A percentile compares a stretch with the other conserved stretches of the same genome.
These are phyloP conservation scores for Sicyos edulis DNA, from an alignment of 306 rosid genomes.

Conservation along the genomic window DNA sequence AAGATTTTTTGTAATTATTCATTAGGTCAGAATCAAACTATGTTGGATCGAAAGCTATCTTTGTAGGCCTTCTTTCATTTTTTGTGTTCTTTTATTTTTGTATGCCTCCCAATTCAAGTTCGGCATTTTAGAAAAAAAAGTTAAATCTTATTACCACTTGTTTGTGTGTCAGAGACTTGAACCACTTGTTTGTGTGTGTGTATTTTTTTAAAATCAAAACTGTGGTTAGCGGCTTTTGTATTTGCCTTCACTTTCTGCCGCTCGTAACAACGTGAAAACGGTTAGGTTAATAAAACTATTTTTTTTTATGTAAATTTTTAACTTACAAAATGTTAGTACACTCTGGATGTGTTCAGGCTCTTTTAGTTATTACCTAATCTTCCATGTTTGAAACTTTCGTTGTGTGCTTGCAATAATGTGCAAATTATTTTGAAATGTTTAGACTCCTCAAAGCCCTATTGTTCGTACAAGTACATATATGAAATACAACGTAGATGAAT, in stretches of 20 bases:
- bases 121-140: not conserved
- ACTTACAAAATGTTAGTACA: constrained; percentile 8
- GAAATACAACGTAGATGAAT: constrained; percentile 67
- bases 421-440: constrained; percentile 21
- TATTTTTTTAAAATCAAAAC: not conserved
- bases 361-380: constrained; percentile 10
- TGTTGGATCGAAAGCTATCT: too few relatives aligned
- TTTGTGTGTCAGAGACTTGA: not conserved
- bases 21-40: too few relatives aligned
- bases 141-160: not conserved
- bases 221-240: not conserved
- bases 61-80: too few relatives aligned
- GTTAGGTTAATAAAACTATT: not conserved
- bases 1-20: too few relatives aligned
- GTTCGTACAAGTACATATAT: constrained; percentile 75
- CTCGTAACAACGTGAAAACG: not conserved
- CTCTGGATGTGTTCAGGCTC: not conserved
- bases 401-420: not conserved
- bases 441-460: constrained; percentile 91
- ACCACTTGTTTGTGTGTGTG: not conserved
- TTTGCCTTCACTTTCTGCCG: not conserved
- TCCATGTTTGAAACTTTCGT: not conserved
- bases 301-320: not conserved
- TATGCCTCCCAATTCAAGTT: too few relatives aligned
- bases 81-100: too few relatives aligned